Evolutionary conservation across 2,329 filamentous ascomycete species (phyloP), one percentile per base, ranked within the genome.

Genomic region (Pyrenochaeta sp.): DNA sequence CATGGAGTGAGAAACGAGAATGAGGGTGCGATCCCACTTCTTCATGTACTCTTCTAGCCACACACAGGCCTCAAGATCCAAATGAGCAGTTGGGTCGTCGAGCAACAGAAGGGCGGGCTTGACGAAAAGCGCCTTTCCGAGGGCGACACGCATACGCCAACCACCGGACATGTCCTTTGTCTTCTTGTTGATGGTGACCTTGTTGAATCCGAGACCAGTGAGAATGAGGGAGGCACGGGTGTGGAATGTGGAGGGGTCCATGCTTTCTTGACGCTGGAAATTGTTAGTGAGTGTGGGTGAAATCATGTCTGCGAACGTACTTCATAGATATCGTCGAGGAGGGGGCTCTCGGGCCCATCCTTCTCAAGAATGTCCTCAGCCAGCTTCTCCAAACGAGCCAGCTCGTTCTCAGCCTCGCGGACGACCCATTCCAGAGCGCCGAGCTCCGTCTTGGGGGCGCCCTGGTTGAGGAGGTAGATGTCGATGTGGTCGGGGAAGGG

Each of bases 111-210:
- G 82, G 13, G 91, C 94, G 23, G 95, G 94, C 83, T 95, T 96
- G 77, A 99, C 93, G 80, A 99, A 99, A 39, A 99, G 87, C 44
- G 94, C 94, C 82, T 97, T 96, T 72, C 83, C 94, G 50, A 99
- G 86, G 44, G 94, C 94, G 47, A 99, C 94, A 83, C 95, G 90
- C 94, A 99, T 99, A 81, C 93, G 87, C 94, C 94, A 99, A 65
- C 94, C 94, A 90, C 94, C 94, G 58, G 94, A 99, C 95, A 99
- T 99, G 74, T 99, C 95, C 84, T 97, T 99, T 65, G 95, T 99
- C 86, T 95, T 96, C 85, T 99, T 99, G 76, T 95, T 81, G 71
- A 99, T 97, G 43, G 95, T 99, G 62, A 77, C 78, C 82, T 97
- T 97, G 86, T 99, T 96, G 85, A 99, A 99, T 59, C 94, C 94